Evolutionary conservation across 2,329 filamentous ascomycete genomes (phyloP).

Genomic region (Colletotrichum tamarilloi): DNA sequence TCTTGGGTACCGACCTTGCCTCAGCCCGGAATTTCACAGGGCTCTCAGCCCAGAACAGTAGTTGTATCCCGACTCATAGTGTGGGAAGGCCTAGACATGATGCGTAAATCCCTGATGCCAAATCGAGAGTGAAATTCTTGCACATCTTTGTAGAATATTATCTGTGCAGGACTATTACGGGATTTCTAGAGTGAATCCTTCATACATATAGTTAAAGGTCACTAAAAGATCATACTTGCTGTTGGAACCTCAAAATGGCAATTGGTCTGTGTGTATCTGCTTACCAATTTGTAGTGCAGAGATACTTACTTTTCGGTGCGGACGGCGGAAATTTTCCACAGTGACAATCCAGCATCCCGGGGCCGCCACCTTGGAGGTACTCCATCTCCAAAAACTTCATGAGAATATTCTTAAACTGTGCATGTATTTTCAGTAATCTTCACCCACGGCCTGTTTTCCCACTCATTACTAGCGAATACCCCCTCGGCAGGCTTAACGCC

Average conservation of each 20-base stretch:
- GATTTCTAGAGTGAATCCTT: background rate
- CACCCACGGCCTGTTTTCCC: background rate
- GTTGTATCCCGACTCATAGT: background rate
- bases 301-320: conserved; percentile 17
- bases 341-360: conserved; percentile 11
- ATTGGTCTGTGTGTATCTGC: conserved; percentile 33
- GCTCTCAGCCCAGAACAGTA: conserved; percentile 24
- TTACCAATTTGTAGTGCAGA: conserved; percentile 32
- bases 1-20: background rate
- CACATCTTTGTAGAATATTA: background rate
- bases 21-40: conserved; percentile 19
- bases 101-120: background rate
- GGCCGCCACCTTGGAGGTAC: conserved; percentile 16
- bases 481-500: background rate
- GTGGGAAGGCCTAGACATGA: background rate
- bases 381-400: conserved; percentile 9
- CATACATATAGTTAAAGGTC: background rate
- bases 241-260: background rate
- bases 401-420: conserved; percentile 1
- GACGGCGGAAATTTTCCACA: conserved; percentile 33
- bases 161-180: background rate
- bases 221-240: background rate
- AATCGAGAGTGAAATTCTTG: background rate
- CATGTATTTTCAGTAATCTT: background rate
- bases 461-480: background rate